A percentile compares a stretch with the other conserved stretches of the same genome.
Conservation (phyloP, 2,329 filamentous ascomycete species). For the Aspergillus sergii region DNA sequence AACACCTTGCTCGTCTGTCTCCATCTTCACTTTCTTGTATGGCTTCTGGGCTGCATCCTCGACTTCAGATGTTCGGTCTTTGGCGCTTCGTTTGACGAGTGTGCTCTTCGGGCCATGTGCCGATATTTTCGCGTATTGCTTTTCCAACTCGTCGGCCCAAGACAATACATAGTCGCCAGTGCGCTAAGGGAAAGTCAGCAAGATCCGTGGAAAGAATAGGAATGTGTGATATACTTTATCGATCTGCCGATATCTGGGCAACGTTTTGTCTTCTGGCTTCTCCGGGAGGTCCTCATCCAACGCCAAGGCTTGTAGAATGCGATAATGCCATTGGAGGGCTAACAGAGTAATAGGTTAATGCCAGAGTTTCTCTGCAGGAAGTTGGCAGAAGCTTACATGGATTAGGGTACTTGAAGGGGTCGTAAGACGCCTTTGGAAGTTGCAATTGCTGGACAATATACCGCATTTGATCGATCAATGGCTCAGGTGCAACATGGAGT, state of each 20-base stretch:
- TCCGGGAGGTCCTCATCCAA: conserved; percentile 88
- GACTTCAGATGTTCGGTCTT: conserved; percentile 25
- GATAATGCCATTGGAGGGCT: conserved; percentile 94
- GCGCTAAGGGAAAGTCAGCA: conserved; percentile 48
- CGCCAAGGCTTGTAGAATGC: conserved; percentile 86
- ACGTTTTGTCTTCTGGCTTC: conserved; percentile 72
- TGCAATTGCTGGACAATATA: conserved; percentile 82
- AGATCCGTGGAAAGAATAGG: neutral
- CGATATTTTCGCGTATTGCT: conserved; percentile 54
- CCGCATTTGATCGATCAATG: conserved; percentile 79
- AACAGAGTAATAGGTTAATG: conserved; percentile 5
- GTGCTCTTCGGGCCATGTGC: conserved; percentile 46
- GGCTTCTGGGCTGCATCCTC: conserved; percentile 32
- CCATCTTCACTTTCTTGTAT: conserved; percentile 51
- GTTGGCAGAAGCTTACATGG: conserved; percentile 51
- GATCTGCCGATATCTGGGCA: conserved; percentile 84
- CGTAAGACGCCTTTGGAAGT: conserved; percentile 81
- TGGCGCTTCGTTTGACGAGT: conserved; percentile 51
- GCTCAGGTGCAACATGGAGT: conserved; percentile 63
- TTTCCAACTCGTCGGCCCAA: conserved; percentile 71
- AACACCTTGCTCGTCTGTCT: conserved; percentile 25
- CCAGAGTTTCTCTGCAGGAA: neutral
- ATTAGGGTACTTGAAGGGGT: conserved; percentile 87
- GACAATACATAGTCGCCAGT: conserved; percentile 76
- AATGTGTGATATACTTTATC: conserved; percentile 59